Evolutionary conservation across 75 land plant species (phyloP), one percentile per base, ranked within the genome.

Genomic region (Sequoia sempervirens): DNA sequence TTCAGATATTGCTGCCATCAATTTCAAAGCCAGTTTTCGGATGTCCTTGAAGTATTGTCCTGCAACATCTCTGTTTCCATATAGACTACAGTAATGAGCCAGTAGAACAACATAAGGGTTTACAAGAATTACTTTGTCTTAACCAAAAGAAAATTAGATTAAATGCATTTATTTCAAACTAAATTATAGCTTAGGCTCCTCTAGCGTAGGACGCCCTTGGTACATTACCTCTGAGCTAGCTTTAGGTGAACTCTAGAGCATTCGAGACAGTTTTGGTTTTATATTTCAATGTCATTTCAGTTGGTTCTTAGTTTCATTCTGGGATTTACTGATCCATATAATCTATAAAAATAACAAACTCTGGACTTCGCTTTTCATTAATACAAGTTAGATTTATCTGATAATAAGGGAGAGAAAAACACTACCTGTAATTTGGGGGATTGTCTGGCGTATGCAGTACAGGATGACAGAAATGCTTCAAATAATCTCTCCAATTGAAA

Each of bases 381-480:
- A 23, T 61, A 4, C 23, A 61, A 8, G n/a, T 26, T 6, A n/a
- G 2, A 1, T 11, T 28, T 11, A 10, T 69, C 34, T 30, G 36
- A 69, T 12, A 13, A 11, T 32, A 32, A 32, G 32, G 36, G 11
- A 28, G n/a, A 70, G 36, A 70, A 70, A 70, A 11, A 2, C 23
- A 75, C 2, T 54, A 92, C 98, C 96, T 90, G 81, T 92, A 91
- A 12, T 53, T 80, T 20, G 85, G 82, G 5, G 97, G 95, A 58
- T 91, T 83, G 45, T 75, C 20, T 11, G 94, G 96, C 40, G 89
- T 90, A n/a, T 92, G 84, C 20, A 84, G 87, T 15, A 88, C 75
- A 46, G 99, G 99, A 78, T 91, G 84, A 52, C 96, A 89, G 82
- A 92, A 98, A 86, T 93, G 96, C 56, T 95, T 87, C 41, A 95